Evolutionary conservation across 73 alveolate species (phyloP), one percentile per base, ranked within the genome.

Genomic region (Paramecium sonneborni): DNA sequence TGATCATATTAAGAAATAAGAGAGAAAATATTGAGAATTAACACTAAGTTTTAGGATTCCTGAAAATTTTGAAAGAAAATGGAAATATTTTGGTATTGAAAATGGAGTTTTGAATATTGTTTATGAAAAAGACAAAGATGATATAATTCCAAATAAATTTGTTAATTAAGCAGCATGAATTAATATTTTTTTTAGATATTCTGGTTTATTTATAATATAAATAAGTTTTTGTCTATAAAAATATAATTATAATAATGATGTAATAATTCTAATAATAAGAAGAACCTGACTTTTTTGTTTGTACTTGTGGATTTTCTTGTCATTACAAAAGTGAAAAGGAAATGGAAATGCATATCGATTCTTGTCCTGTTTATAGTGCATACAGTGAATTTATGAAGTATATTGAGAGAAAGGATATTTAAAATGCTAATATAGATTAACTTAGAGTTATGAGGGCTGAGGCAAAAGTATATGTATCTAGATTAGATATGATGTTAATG

Each of bases 41-140:
- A 58, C 74, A 14, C 18, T 67, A 34, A 43, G 79, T 38, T 87
- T 87, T 34, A 87, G 76, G 72, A 87, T 87, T 32, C 93, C 93
- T 52, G 84, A 85, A 55, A 55, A 57, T 37, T 85, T 69, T 79
- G 90, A 79, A 79, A 79, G 90, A 26, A 79, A 79, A 79, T 79
- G 90, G 90, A 43, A 26, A 30, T 24, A 39, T 41, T 79, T 79
- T 79, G 90, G 90, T 1, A 79, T 79, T 24, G 90, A 79, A 62
- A 79, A 79, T 79, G 90, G 90, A 10, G 90, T 88, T 4, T 82
- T 88, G 21, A 88, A 38, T 18, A 88, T 88, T 30, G 84, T 88
- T 0, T 88, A 88, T 88, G 94, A 88, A 11, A 88, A 82, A 72
- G 94, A 88, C n/a, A 69, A 88, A 72, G 94, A 88, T 69, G 94